Conservation (phyloP, 768 basidiomycete species). For the Lactarius hatsudake region DNA sequence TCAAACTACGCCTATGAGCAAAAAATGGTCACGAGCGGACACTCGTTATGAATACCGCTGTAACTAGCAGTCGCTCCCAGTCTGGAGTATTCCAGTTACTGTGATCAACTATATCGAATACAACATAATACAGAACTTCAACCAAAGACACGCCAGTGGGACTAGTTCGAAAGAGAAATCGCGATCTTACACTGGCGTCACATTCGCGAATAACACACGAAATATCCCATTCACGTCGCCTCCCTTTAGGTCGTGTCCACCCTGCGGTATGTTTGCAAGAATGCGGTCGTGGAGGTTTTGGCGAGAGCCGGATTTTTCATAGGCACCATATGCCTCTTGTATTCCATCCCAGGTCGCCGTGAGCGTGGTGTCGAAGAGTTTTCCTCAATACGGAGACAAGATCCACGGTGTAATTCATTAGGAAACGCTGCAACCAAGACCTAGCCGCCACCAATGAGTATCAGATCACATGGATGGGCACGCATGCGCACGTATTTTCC, state of each 20-base stretch:
- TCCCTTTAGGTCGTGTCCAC: background rate
- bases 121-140: background rate
- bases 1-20: too few species aligned
- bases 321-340: background rate
- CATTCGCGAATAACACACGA: background rate
- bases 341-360: background rate
- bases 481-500: background rate
- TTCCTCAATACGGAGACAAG: background rate
- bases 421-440: too few species aligned
- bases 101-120: too few species aligned
- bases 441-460: background rate
- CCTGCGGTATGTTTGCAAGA: background rate
- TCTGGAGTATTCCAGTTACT: too few species aligned
- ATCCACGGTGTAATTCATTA: background rate
- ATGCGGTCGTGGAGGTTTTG: background rate
- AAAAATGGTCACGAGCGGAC: too few species aligned
- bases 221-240: background rate
- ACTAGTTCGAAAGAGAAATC: too few species aligned
- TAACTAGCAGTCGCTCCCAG: too few species aligned
- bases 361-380: background rate
- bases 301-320: background rate
- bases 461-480: background rate
- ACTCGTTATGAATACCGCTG: too few species aligned
- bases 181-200: too few species aligned
- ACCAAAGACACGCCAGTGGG: background rate